Base-by-base conservation (phyloP, 495 filamentous ascomycete genomes). In the Penicillium psychrofluorescens region DNA sequence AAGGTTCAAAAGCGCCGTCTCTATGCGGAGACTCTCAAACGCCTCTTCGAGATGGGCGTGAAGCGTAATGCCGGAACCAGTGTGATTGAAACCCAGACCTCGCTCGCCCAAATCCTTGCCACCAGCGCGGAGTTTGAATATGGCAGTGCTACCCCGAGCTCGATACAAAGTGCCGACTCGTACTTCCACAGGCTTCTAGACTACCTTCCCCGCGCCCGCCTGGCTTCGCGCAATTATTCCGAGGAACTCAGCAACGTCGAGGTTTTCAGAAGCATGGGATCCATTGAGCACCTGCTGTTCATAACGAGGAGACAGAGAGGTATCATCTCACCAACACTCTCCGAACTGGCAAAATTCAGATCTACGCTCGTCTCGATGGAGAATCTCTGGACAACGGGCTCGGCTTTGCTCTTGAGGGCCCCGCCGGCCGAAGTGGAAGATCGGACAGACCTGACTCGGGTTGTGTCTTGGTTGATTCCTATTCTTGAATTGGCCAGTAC, bases 1-100 rank as follows among this genome's bases (percentile, higher is more conserved):
- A 95, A 95, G 67, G 78, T 79, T 0, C 75, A 86, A 43, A 99
- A 99, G 64, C 81, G 88, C n/a, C 89, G 85, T 51, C 78, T 95
- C 11, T 92, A 91, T 49, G 83, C 86, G 1, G 91, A 97, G 50
- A 88, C 85, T 0, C 67, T 99, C 43, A 88, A 85, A 54, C 76
- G 75, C 7, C 63, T 96, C 2, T 80, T 88, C 15, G 76, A 84
- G 16, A 95, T 97, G 89, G 94, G 94, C 13, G 78, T 97, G 44
- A 84, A 83, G 51, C 79, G 80, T 11, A 95, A 89, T 57, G 70
- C 91, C 14, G 78, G 83, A 46, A 76, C 71, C 28, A 79, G 81
- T 48, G 58, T 80, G 36, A 72, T 96, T 8, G 74, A 75, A 29
- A 77, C 78, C 34, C 94, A 99, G 63, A 70, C 74, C 29, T 81